Evolutionary conservation across 2,329 filamentous ascomycete genomes (phyloP).

Genomic region (Cadophora luteo-olivacea): DNA sequence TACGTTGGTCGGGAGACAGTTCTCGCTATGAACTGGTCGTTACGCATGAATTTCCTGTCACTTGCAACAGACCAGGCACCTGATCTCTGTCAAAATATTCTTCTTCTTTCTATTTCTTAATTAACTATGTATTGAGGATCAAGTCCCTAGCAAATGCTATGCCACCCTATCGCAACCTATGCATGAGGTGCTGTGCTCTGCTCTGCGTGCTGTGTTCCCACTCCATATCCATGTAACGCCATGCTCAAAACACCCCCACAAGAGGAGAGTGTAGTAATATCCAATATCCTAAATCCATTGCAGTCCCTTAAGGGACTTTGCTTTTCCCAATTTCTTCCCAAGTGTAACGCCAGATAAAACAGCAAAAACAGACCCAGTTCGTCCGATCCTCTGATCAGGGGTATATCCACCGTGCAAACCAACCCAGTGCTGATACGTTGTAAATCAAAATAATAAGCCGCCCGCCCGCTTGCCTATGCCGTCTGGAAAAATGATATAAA

Average conservation of each 20-base stretch:
- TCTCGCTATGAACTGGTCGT: too few relatives aligned
- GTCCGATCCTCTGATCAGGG: slow-evolving; percentile 17
- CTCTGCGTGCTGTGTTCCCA: background rate
- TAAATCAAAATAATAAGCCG: background rate
- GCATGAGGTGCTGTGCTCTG: background rate
- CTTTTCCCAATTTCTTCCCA: slow-evolving; percentile 9
- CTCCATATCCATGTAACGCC: slow-evolving; percentile 11
- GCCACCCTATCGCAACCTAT: background rate
- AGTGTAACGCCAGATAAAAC: background rate
- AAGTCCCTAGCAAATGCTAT: background rate
- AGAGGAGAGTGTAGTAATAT: slow-evolving; percentile 12
- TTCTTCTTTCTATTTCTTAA: background rate
- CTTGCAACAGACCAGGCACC: background rate
- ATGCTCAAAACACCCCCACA: slow-evolving; percentile 7
- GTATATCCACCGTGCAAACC: slow-evolving; percentile 19
- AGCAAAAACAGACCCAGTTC: slow-evolving; percentile 1
- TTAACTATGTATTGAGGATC: background rate
- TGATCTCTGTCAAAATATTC: background rate
- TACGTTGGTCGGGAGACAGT: background rate
- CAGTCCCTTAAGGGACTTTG: background rate
- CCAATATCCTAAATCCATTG: background rate
- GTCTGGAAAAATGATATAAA: background rate
- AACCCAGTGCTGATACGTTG: slow-evolving; percentile 1
- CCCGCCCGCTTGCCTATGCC: background rate
- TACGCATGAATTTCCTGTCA: background rate